Evolutionary conservation across 805 yeast genomes (phyloP), one percentile per base, ranked within the genome.

Genomic region (Saitoella complicata): DNA sequence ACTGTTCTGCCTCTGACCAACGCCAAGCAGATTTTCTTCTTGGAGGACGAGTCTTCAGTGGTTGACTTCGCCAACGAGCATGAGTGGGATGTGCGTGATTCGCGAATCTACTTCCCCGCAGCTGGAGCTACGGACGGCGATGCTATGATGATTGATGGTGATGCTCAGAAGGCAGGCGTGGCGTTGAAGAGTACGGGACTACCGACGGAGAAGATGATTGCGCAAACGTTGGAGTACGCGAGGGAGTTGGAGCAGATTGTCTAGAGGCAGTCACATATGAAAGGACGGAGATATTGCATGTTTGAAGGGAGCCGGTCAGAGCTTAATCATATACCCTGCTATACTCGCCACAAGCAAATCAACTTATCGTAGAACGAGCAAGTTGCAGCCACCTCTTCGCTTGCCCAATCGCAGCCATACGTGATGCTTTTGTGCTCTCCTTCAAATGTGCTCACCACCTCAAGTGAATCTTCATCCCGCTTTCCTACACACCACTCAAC

Each of bases 341-440:
- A 11, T 34, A 12, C 45, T 13, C 32, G 45, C 96, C 97, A 88
- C 32, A 70, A 58, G 50, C 86, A 94, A 1, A 88, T 70, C 13
- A 81, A 74, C 45, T 73, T 73, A 59, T 88, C 98, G 63, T 88
- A 88, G 59, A 88, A 88, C 45, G 95, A 84, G 59, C 96, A 87
- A 1, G 95, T 85, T 2, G 74, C 80, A 5, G 80, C 73, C 4
- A 58, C 53, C 1, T 60, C 59, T 4, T 67, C 66, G 1, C 56
- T 55, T 9, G 68, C 60, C 94, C 96, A 87, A 56, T 82, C 95
- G 5, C 94, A 95, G 0, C 97, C 97, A 56, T 88, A 88, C 45
- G 88, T 86, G 84, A 91, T 88, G 48, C 95, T 83, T 41, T 76
- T 78, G 57, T 88, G 97, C 32, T 79, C 80, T 8, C 70, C 50